These are phyloP conservation scores for Aspergillus udagawae DNA, from an alignment of 2,329 filamentous ascomycete species.

Conservation along the genomic window DNA sequence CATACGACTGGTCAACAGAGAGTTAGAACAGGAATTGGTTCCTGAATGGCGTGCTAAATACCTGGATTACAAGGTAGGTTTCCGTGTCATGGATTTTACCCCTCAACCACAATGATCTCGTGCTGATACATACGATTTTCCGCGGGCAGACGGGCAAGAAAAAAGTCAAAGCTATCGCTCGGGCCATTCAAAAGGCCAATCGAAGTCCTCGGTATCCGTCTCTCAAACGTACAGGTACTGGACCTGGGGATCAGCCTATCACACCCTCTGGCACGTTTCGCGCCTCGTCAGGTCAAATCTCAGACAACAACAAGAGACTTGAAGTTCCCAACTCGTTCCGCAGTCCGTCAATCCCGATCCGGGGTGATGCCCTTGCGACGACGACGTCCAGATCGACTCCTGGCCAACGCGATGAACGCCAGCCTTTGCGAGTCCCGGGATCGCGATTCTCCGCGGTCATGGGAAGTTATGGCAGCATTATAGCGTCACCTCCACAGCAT, in stretches of 20 bases:
- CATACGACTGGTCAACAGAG: slow-evolving; percentile 41
- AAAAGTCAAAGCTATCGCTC: slow-evolving; percentile 75
- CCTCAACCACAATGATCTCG: not conserved
- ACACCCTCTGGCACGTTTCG: slow-evolving; percentile 9
- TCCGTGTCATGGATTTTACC: slow-evolving; percentile 7
- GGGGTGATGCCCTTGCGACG: slow-evolving; percentile 16
- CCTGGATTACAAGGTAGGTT: slow-evolving; percentile 77
- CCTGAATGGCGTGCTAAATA: slow-evolving; percentile 96
- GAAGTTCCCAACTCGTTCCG: slow-evolving; percentile 13
- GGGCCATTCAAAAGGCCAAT: slow-evolving; percentile 62
- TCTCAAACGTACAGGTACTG: slow-evolving; percentile 25
- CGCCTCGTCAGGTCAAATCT: slow-evolving; percentile 14
- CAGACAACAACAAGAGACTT: slow-evolving; percentile 16
- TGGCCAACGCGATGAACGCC: slow-evolving; percentile 35
- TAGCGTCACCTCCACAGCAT: slow-evolving; percentile 49
- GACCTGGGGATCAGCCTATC: slow-evolving; percentile 10
- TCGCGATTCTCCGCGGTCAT: slow-evolving; percentile 35
- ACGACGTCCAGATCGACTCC: slow-evolving; percentile 31
- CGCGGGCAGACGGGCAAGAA: slow-evolving; percentile 69
- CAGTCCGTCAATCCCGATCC: slow-evolving; percentile 11
- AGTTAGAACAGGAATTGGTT: slow-evolving; percentile 81
- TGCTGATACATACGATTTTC: slow-evolving; percentile 8
- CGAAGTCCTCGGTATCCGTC: slow-evolving; percentile 45
- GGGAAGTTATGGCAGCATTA: slow-evolving; percentile 61
- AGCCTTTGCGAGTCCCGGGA: slow-evolving; percentile 30